These are phyloP conservation scores for Phyllosticta citrichinensis DNA, from an alignment of 2,329 filamentous ascomycete genomes.

Conservation along the genomic window DNA sequence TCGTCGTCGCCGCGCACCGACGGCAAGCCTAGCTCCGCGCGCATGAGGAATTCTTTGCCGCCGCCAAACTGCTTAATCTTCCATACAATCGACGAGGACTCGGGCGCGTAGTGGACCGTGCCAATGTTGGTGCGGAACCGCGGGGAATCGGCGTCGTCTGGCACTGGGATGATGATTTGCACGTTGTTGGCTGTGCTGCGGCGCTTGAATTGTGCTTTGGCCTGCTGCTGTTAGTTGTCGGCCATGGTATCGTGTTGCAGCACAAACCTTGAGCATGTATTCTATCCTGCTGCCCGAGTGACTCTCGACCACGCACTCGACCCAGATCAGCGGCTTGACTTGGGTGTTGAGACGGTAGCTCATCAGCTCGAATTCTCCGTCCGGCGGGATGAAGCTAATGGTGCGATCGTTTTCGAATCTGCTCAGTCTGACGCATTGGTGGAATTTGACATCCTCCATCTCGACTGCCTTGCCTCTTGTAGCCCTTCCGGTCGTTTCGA, in stretches of 20 bases:
- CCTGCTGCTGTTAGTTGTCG: slow-evolving; percentile 33
- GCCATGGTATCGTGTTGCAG: not conserved
- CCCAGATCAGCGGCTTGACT: slow-evolving; percentile 97
- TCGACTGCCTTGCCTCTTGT: slow-evolving; percentile 95
- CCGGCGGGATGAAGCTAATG: slow-evolving; percentile 96
- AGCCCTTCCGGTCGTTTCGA: slow-evolving; percentile 89
- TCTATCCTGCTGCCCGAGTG: slow-evolving; percentile 93
- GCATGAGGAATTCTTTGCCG: slow-evolving; percentile 98
- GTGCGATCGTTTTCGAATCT: slow-evolving; percentile 97
- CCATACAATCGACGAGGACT: slow-evolving; percentile 97
- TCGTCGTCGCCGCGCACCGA: slow-evolving; percentile 94
- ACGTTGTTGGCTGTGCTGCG: slow-evolving; percentile 97
- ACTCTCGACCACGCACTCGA: slow-evolving; percentile 93
- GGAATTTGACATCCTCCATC: slow-evolving; percentile 99
- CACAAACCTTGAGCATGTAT: slow-evolving; percentile 84
- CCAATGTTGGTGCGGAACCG: slow-evolving; percentile 97
- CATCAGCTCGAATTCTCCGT: slow-evolving; percentile 99
- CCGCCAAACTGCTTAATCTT: slow-evolving; percentile 99
- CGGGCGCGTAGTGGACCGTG: slow-evolving; percentile 91
- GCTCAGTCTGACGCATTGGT: slow-evolving; percentile 91
- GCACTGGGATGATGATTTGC: slow-evolving; percentile 93
- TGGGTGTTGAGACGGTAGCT: slow-evolving; percentile 97
- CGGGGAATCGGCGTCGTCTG: slow-evolving; percentile 91
- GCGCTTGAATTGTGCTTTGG: slow-evolving; percentile 94
- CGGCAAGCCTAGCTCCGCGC: slow-evolving; percentile 86